Evolutionary conservation across 2,329 filamentous ascomycete species (phyloP).

Genomic region (Colletotrichum sp.): DNA sequence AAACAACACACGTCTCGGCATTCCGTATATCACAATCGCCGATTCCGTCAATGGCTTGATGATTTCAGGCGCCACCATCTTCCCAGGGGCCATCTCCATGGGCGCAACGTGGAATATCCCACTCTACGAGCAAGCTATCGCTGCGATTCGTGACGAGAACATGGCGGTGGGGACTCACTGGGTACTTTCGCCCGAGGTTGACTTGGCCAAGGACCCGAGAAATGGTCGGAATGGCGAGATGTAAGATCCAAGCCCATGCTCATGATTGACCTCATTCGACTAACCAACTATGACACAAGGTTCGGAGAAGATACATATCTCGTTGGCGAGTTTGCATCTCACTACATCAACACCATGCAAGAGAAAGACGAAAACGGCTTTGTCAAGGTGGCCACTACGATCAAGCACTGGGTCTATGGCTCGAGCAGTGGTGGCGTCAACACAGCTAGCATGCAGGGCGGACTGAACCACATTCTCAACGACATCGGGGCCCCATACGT

Average conservation of each 20-base stretch:
- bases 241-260: not conserved
- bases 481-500: slow-evolving; percentile 33
- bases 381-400: slow-evolving; percentile 37
- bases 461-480: slow-evolving; percentile 39
- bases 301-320: slow-evolving; percentile 37
- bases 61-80: slow-evolving; percentile 33
- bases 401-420: slow-evolving; percentile 42
- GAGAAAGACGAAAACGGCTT: slow-evolving; percentile 34
- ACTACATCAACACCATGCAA: slow-evolving; percentile 39
- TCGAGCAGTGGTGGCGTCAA: slow-evolving; percentile 36
- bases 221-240: slow-evolving; percentile 27
- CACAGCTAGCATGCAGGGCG: slow-evolving; percentile 33
- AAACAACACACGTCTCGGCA: slow-evolving; percentile 23
- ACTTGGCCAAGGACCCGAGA: slow-evolving; percentile 35
- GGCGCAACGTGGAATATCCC: slow-evolving; percentile 33
- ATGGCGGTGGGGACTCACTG: slow-evolving; percentile 34
- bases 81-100: slow-evolving; percentile 34
- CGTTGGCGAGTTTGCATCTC: slow-evolving; percentile 32
- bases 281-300: slow-evolving; percentile 9
- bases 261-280: not conserved
- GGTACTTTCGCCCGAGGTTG: slow-evolving; percentile 37
- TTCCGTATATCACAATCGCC: slow-evolving; percentile 29
- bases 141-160: slow-evolving; percentile 35
- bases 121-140: slow-evolving; percentile 30
- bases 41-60: slow-evolving; percentile 35